A percentile compares a stretch with the other conserved stretches of the same genome.
Evolutionary conservation across 495 filamentous ascomycete genomes (phyloP).

Genomic region (Hypoxylon fuscum): DNA sequence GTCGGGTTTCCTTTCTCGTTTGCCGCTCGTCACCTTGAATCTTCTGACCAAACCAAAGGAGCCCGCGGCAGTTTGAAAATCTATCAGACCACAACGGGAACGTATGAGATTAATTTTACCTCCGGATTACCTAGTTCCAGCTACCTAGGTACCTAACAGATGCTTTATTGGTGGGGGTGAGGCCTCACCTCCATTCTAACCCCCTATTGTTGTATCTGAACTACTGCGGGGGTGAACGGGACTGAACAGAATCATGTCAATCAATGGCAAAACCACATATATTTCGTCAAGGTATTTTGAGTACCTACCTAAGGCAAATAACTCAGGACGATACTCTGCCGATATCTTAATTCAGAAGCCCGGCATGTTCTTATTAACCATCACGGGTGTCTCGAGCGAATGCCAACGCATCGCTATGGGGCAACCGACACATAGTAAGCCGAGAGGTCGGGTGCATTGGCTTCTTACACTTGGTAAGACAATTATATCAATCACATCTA

Average conservation of each 20-base stretch:
- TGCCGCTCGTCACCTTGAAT: slow-evolving; percentile 11
- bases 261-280: background rate
- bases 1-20: slow-evolving; percentile 34
- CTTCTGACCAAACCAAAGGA: slow-evolving; percentile 4
- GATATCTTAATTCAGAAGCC: slow-evolving; percentile 18
- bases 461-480: background rate
- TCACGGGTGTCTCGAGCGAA: background rate
- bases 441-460: slow-evolving; percentile 5
- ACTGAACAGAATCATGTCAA: slow-evolving; percentile 1
- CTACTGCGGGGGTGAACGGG: background rate
- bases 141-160: background rate
- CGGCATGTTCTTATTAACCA: background rate
- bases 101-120: background rate
- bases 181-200: background rate
- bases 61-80: background rate
- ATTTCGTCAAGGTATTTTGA: background rate
- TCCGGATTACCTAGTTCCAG: background rate
- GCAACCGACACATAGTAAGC: slow-evolving; percentile 14
- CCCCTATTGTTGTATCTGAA: background rate
- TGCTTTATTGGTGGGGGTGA: slow-evolving; percentile 8
- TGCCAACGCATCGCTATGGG: slow-evolving; percentile 15
- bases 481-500: background rate
- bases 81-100: background rate
- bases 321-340: slow-evolving; percentile 8
- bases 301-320: background rate